Evolutionary conservation across 768 basidiomycete species (phyloP), one percentile per base, ranked within the genome.

Genomic region (Hericium rajendrae): DNA sequence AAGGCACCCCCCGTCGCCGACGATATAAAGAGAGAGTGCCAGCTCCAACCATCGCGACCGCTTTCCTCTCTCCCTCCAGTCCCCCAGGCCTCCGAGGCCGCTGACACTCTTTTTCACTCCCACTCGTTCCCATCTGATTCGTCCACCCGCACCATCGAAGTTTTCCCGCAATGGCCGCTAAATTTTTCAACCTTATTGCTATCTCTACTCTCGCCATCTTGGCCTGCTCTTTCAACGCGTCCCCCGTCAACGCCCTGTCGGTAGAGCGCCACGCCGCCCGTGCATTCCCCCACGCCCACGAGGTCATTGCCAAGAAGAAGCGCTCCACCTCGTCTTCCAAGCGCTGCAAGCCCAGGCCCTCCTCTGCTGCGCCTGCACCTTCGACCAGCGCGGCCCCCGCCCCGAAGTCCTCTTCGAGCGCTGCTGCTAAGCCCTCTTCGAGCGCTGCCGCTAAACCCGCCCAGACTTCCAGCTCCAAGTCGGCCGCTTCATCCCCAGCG

Each of bases 141-240:
- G 18, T 26, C 26, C 26, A 38, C 38, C 26, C 37, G 38, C 59
- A 38, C 52, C 52, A 43, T 54, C 22, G 37, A 32, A 59, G 63
- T 40, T 43, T 10, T 51, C 41, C 6, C 53, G 37, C 46, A 51
- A 83, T 83, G 79, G 75, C 80, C 51, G 46, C 71, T 57, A 84
- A 79, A 60, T 65, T 86, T 51, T 65, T 86, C 65, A 78, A 78
- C 64, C 69, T 88, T 59, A 26, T 89, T 54, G 78, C 85, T 20
- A 59, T 89, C 41, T 72, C 80, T 15, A 73, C 83, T 24, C 65
- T 90, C 54, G 78, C 82, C 20, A 64, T 88, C 60, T 58, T 88
- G 59, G 74, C 79, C 50, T 73, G 74, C 62, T 76, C 81, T 6
- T 75, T 79, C 56, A 74, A 66, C 37, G 67, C 79, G 0, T 57